Conservation (phyloP, 2,329 filamentous ascomycete genomes). For the Monosporascus sp. region DNA sequence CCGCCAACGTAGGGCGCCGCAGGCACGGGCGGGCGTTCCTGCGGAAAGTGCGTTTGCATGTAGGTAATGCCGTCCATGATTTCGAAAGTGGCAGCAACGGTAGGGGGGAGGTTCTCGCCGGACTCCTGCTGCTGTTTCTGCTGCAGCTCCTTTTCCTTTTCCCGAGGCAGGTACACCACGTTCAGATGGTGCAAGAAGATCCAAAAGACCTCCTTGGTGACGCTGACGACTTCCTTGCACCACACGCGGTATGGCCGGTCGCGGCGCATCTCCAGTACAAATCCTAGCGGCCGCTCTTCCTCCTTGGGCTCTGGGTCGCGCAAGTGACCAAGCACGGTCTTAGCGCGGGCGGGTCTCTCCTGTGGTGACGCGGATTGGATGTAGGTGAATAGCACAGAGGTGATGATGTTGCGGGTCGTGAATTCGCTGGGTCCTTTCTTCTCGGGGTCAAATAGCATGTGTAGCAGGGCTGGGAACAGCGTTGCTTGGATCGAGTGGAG, state of each 20-base stretch:
- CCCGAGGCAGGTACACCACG: slow-evolving; percentile 63
- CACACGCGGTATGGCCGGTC: slow-evolving; percentile 87
- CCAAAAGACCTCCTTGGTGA: slow-evolving; percentile 98
- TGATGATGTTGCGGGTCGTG: slow-evolving; percentile 84
- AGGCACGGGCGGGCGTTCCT: slow-evolving; percentile 81
- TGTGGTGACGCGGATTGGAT: slow-evolving; percentile 61
- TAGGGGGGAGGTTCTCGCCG: not conserved
- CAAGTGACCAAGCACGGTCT: slow-evolving; percentile 72
- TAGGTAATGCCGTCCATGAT: slow-evolving; percentile 47
- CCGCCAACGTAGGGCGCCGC: slow-evolving; percentile 95
- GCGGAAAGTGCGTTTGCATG: slow-evolving; percentile 73
- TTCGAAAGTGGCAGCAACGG: slow-evolving; percentile 25
- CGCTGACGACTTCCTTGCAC: slow-evolving; percentile 87
- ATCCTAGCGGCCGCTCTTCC: slow-evolving; percentile 70
- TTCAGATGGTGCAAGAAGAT: slow-evolving; percentile 96
- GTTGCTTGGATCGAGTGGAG: slow-evolving; percentile 73
- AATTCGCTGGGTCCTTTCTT: slow-evolving; percentile 97
- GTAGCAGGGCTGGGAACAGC: slow-evolving; percentile 79
- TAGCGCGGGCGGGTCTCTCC: slow-evolving; percentile 64
- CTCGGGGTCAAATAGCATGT: slow-evolving; percentile 94
- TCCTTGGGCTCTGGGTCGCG: slow-evolving; percentile 74
- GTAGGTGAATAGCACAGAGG: slow-evolving; percentile 84
- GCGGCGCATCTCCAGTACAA: slow-evolving; percentile 84
- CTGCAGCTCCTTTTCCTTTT: slow-evolving; percentile 29
- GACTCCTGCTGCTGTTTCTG: not conserved